These are phyloP conservation scores for Coemansia sp. DNA, from an alignment of 192 early-diverging fungal genomes.

Conservation along the genomic window DNA sequence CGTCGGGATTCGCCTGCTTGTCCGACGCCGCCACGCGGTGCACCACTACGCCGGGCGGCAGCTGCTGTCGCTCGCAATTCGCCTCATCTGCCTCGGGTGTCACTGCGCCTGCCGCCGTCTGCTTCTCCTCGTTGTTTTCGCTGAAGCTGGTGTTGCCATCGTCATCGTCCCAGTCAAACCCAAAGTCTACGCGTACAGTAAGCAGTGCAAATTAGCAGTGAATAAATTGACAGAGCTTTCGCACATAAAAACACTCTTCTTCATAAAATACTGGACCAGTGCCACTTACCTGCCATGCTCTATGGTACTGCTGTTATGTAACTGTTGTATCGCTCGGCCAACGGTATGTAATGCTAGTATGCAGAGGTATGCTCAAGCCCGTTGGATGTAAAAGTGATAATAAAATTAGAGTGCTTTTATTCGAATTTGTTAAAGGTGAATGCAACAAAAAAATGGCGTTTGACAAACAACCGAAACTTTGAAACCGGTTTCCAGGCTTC, in stretches of 20 bases:
- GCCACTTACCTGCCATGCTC: constrained; percentile 1
- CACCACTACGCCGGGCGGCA: constrained; percentile 33
- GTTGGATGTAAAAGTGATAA: neutral
- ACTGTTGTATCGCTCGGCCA: no score
- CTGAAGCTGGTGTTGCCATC: constrained; percentile 2
- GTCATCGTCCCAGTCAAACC: constrained; percentile 37
- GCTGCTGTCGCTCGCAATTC: constrained; percentile 2
- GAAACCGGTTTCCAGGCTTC: no score
- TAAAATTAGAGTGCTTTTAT: neutral
- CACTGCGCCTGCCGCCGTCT: neutral
- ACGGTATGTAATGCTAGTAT: no score
- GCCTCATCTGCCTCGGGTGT: constrained; percentile 1
- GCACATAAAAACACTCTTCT: neutral
- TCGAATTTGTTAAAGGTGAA: neutral
- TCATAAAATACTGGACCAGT: neutral
- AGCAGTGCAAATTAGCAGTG: no score
- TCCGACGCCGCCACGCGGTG: constrained; percentile 42
- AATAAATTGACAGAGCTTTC: no score
- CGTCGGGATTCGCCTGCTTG: constrained; percentile 37
- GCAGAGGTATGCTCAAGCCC: no score
- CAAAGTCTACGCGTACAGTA: constrained; percentile 28
- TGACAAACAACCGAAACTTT: neutral
- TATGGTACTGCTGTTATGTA: neutral
- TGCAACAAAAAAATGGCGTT: neutral
- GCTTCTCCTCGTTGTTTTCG: neutral